Conservation (phyloP, 2,329 filamentous ascomycete species). For the Endothia cerciana region DNA sequence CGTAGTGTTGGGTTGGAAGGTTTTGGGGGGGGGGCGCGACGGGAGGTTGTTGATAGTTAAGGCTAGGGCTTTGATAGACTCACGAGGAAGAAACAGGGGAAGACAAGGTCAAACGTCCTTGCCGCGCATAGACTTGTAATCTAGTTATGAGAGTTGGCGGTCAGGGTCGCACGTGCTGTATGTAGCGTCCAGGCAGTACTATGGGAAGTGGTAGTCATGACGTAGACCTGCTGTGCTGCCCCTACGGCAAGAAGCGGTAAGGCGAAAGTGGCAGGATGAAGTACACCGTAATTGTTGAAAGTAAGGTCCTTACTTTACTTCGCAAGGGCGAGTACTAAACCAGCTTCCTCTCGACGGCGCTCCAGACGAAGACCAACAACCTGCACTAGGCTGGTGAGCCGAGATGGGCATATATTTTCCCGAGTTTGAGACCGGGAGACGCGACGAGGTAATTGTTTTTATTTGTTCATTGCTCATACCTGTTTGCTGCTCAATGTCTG, state of each 20-base stretch:
- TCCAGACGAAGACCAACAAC: too few relatives aligned
- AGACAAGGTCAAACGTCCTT: neutral
- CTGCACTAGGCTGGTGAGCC: too few relatives aligned
- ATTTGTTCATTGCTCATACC: neutral
- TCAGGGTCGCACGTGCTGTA: neutral
- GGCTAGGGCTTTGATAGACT: too few relatives aligned
- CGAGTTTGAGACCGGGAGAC: neutral
- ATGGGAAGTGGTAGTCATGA: too few relatives aligned
- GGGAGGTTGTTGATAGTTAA: too few relatives aligned
- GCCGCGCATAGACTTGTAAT: neutral
- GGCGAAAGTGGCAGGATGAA: too few relatives aligned
- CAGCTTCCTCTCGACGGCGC: too few relatives aligned
- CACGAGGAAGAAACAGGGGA: too few relatives aligned
- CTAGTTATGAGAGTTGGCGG: neutral
- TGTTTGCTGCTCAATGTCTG: neutral
- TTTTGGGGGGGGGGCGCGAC: too few relatives aligned
- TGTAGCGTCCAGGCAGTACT: too few relatives aligned
- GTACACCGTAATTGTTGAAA: too few relatives aligned
- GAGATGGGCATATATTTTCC: neutral
- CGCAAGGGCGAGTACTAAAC: too few relatives aligned
- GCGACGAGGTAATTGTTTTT: neutral
- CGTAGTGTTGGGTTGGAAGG: neutral
- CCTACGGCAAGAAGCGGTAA: neutral
- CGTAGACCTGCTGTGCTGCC: neutral
- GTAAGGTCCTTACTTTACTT: neutral